Base-by-base conservation (phyloP, 192 early-diverging fungal genomes). In the Backusella macrospora region DNA sequence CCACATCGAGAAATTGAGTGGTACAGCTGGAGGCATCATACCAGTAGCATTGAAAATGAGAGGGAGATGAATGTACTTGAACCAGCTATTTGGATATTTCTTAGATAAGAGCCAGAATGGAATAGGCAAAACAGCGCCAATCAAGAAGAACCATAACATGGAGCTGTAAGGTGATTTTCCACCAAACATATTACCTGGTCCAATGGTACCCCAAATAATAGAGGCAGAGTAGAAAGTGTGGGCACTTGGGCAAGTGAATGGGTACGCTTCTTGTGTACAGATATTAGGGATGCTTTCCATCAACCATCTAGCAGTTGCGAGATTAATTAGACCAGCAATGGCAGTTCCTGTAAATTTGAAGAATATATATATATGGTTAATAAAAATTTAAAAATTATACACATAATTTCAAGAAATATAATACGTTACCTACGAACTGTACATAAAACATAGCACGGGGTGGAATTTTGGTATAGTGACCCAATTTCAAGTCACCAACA, bases 121-220 rank as follows among this genome's bases (percentile, higher is more conserved):
- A 18, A 89, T 80, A 13, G 91, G 87, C 1, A 90, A 73, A 66
- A 90, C 44, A 13, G 79, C 79, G 8, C 89, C 89, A 38, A 85
- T 76, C 16, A 89, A 66, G 78, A 88, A 83, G 62, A 82, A 79
- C 73, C 75, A 86, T 15, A 78, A 55, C 37, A 80, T 79, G 12
- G 80, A 29, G 2, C 71, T 69, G 76, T 86, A 88, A 15, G 78
- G 63, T 15, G 80, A 78, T n/a, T 71, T 77, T 38, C 29, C 65
- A 38, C 78, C 81, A 62, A 92, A 92, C 81, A 92, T 86, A 13
- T 86, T 82, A 13, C 64, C 72, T 6, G 93, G 90, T 29, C 90
- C 91, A 69, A 94, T 91, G 16, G 89, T 85, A 37, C 93, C 93
- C 92, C 92, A 94, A 52, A 94, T 88, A 59, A 87, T 77, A 10